Conservation (phyloP, 2,329 filamentous ascomycete species). For the Thelonectria rubi region DNA sequence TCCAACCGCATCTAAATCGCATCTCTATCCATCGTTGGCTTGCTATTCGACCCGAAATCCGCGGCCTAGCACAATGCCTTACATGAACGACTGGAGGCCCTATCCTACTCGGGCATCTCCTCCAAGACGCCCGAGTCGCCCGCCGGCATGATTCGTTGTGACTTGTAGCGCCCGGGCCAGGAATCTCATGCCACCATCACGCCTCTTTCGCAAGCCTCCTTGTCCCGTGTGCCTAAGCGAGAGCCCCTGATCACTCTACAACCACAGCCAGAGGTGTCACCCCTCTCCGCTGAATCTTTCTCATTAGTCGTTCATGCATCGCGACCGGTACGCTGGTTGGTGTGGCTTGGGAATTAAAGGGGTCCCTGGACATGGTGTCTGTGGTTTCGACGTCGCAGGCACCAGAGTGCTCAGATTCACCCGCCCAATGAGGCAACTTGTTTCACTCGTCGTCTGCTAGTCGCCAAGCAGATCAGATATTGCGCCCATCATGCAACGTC, state of each 20-base stretch:
- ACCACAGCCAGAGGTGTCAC: neutral
- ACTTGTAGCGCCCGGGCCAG: neutral
- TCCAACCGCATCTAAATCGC: neutral
- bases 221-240: neutral
- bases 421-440: neutral
- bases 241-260: neutral
- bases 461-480: neutral
- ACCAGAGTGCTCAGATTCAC: neutral
- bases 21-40: neutral
- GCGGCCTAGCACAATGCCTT: neutral
- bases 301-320: neutral
- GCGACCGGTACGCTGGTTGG: neutral
- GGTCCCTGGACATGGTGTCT: neutral
- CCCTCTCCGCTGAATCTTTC: neutral
- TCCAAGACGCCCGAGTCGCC: neutral
- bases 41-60: neutral
- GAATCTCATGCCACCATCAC: conserved; percentile 17
- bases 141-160: neutral
- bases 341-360: conserved; percentile 2
- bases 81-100: neutral
- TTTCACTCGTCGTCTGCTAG: conserved; percentile 1
- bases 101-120: neutral
- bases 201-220: conserved; percentile 1
- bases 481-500: neutral
- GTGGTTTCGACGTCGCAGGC: neutral